Base-by-base conservation (phyloP, 1,284 basidiomycete genomes). In the Cyathus pygmaeus region DNA sequence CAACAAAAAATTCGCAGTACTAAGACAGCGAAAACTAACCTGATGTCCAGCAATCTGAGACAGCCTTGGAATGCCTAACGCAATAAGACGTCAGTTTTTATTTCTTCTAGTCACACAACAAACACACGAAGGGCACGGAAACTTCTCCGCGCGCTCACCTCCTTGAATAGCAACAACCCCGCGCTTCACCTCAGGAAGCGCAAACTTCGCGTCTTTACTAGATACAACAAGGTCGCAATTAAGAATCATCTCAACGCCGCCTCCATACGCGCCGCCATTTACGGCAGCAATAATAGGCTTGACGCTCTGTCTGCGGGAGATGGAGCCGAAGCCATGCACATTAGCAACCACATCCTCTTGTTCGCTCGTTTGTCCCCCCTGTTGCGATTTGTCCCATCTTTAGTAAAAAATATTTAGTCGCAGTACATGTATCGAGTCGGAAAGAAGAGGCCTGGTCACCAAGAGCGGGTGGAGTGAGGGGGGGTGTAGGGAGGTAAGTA, bases 181-280 rank as follows among this genome's bases (percentile, higher is more conserved):
- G 46, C 92, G 84, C 73, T 89, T 90, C 2, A 94, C 94, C 69
- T 96, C 94, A 0, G 93, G 93, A 36, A 95, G 82, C 3, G 87
- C 92, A 62, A 96, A 91, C 59, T 85, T 87, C 6, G 92, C 89
- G 13, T 89, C 84, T 49, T 89, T 82, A 58, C 83, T 86, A 2
- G 93, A 90, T n/a, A 96, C 79, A 31, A 95, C 92, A 27, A 95
- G 73, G 72, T 96, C 94, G 66, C 92, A 94, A 65, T 95, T 95
- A 10, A 95, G 73, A 1, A 94, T 65, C 54, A 94, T 86, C 72
- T 96, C 94, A 46, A 88, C 83, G 2, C 93, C 94, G 4, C 94
- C 94, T 15, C 94, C 94, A 65, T 90, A 91, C 3, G 92, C 89
- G 30, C 89, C 84, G 15, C 94, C 94, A 66, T 91, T 89, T 2